phyloP scores from a whole-genome alignment of 257 asterid genomes.

The Thymus quinquecostatus region DNA sequence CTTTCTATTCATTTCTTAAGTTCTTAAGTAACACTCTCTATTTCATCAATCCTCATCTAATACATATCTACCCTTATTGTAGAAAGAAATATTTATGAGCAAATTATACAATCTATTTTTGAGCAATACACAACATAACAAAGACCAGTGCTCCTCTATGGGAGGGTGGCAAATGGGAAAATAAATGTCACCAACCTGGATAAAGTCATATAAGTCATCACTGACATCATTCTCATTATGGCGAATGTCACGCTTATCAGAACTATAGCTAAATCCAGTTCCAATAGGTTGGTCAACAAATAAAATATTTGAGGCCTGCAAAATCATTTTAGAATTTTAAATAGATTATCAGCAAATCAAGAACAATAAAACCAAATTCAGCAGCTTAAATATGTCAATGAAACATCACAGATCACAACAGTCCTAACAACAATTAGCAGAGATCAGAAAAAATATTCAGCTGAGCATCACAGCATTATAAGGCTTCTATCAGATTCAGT shows the following conservation, averaged over 20 bases:
- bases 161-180: constrained; percentile 15
- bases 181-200: constrained; percentile 62
- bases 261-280: constrained; percentile 93
- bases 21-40: neutral
- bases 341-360: neutral
- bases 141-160: constrained; percentile 18
- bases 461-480: neutral
- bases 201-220: constrained; percentile 86
- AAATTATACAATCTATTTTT: neutral
- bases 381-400: constrained; percentile 5
- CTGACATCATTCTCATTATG: constrained; percentile 87
- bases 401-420: constrained; percentile 16
- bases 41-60: constrained; percentile 1
- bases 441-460: neutral
- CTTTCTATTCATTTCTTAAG: neutral
- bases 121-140: neutral
- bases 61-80: neutral
- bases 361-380: constrained; percentile 16
- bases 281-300: constrained; percentile 98
- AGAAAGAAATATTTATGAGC: neutral
- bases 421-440: neutral
- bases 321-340: constrained; percentile 31
- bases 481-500: constrained; percentile 14
- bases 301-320: constrained; percentile 88
- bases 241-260: constrained; percentile 83